Evolutionary conservation across 345 rosid species (phyloP).

Genomic region (Rhizophora apiculata): DNA sequence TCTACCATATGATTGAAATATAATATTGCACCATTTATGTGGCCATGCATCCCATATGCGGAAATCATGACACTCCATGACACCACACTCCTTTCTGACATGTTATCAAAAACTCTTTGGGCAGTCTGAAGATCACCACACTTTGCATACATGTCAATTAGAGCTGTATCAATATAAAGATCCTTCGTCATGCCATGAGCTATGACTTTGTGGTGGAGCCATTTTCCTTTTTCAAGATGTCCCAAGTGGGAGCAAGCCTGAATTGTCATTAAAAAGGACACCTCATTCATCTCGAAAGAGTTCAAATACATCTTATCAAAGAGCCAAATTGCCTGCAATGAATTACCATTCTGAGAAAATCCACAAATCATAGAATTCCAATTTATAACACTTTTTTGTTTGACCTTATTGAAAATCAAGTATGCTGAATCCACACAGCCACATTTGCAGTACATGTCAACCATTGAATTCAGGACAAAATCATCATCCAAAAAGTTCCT

Average conservation of each 20-base stretch:
- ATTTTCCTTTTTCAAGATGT: conserved; percentile 60
- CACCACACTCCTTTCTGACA: conserved; percentile 54
- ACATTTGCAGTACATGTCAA: conserved; percentile 64
- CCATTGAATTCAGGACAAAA: conserved; percentile 51
- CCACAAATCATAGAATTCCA: conserved; percentile 74
- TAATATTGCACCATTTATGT: conserved; percentile 45
- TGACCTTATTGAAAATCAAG: conserved; percentile 35
- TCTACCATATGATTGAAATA: conserved; percentile 60
- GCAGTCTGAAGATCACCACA: conserved; percentile 72
- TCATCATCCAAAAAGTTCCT: conserved; percentile 44
- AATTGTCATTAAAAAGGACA: conserved; percentile 55
- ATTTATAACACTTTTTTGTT: conserved; percentile 40
- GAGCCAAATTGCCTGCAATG: conserved; percentile 50
- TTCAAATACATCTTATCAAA: conserved; percentile 54
- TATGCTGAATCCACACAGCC: conserved; percentile 46
- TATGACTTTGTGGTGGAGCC: conserved; percentile 71
- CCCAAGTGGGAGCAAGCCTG: conserved; percentile 65
- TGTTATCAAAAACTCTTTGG: conserved; percentile 39
- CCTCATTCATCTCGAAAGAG: conserved; percentile 44
- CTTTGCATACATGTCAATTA: conserved; percentile 69
- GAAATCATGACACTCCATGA: conserved; percentile 76
- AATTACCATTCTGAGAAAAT: conserved; percentile 56
- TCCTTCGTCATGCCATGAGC: conserved; percentile 37
- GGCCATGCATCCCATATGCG: conserved; percentile 76
- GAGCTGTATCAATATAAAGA: conserved; percentile 56